Conservation (phyloP, 805 yeast species). For the Deakozyma indianensis region DNA sequence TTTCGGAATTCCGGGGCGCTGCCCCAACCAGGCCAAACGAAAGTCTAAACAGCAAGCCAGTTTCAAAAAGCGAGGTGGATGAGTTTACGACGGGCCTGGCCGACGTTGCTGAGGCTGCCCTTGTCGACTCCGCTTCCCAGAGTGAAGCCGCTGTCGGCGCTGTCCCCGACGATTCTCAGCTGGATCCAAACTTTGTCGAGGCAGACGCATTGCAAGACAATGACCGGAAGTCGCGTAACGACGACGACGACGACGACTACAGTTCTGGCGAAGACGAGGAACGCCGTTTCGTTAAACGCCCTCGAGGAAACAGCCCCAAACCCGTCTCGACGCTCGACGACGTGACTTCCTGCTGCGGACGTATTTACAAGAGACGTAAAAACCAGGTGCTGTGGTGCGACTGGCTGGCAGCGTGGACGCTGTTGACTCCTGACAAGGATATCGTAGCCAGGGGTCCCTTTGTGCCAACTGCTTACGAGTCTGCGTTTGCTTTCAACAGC, state of each 20-base stretch:
- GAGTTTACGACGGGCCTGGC: no score
- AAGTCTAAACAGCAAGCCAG: no score
- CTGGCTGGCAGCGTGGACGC: neutral
- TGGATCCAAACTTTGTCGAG: neutral
- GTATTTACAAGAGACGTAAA: neutral
- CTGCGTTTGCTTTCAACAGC: neutral
- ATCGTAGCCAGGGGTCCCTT: neutral
- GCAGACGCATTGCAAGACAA: no score
- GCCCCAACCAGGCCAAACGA: no score
- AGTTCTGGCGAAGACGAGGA: neutral
- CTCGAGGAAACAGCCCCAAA: neutral
- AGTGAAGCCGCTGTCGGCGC: neutral
- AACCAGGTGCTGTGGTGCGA: neutral
- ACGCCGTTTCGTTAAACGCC: neutral
- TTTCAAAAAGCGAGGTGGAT: no score
- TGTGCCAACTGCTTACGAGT: neutral
- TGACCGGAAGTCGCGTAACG: no score
- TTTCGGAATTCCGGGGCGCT: no score
- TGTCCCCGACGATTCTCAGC: neutral
- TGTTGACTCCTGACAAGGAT: neutral
- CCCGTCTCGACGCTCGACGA: neutral
- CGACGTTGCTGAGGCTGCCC: neutral
- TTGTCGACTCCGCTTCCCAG: no score
- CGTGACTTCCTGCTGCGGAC: neutral
- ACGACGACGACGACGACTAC: neutral